Evolutionary conservation across 2,329 filamentous ascomycete species (phyloP).

Genomic region (Didymella lethalis): DNA sequence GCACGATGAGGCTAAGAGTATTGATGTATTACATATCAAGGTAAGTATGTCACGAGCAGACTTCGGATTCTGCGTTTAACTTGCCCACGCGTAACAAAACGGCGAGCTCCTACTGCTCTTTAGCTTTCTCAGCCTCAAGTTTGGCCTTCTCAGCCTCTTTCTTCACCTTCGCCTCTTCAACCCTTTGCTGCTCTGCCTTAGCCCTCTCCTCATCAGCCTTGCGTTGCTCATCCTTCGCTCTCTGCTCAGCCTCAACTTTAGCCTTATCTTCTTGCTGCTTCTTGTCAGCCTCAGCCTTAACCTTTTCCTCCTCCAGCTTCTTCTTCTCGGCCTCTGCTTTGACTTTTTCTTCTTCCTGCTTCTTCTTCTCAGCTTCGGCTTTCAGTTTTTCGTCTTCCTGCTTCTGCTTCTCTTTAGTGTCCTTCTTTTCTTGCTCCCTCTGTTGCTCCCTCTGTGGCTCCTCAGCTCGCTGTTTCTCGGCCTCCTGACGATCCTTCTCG

Average conservation of each 20-base stretch:
- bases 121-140: neutral
- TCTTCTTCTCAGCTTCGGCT: neutral
- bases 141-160: neutral
- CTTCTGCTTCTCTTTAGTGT: slow-evolving; percentile 14
- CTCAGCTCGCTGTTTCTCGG: slow-evolving; percentile 11
- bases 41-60: neutral
- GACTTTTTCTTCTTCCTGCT: neutral
- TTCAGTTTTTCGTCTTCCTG: neutral
- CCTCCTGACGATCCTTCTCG: slow-evolving; percentile 1
- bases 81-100: neutral
- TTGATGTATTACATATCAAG: neutral
- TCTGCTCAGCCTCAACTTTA: neutral
- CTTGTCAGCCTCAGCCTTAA: neutral
- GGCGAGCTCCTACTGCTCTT: neutral
- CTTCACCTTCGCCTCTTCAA: neutral
- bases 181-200: neutral
- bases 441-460: neutral
- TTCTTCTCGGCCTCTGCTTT: neutral
- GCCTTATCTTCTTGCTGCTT: neutral
- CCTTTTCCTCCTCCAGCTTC: neutral
- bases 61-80: neutral
- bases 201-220: neutral
- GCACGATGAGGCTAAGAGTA: neutral
- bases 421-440: neutral
- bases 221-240: neutral